These are phyloP conservation scores for Austropuccinia psidii DNA, from an alignment of 1,284 basidiomycete species.

Conservation along the genomic window DNA sequence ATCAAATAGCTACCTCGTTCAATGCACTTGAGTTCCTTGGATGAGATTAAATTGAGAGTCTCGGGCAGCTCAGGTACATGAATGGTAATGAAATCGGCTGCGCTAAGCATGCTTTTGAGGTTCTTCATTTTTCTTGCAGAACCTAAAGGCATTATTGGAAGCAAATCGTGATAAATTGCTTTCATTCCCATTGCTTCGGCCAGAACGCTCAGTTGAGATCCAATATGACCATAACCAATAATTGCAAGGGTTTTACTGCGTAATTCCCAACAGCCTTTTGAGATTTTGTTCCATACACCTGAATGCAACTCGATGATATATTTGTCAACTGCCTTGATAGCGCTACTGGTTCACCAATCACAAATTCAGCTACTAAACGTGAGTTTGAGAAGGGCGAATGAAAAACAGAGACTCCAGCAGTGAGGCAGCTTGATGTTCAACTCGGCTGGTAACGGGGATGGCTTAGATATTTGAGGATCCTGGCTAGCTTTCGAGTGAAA, in stretches of 20 bases:
- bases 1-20: slow-evolving; percentile 91
- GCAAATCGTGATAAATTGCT: slow-evolving; percentile 89
- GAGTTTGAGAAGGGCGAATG: slow-evolving; percentile 99
- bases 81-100: slow-evolving; percentile 88
- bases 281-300: slow-evolving; percentile 98
- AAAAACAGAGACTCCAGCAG: slow-evolving; percentile 95
- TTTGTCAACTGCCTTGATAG: slow-evolving; percentile 92
- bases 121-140: slow-evolving; percentile 80
- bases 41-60: slow-evolving; percentile 87
- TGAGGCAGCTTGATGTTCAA: too few relatives aligned
- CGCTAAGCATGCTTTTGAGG: slow-evolving; percentile 66
- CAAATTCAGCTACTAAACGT: slow-evolving; percentile 95
- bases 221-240: slow-evolving; percentile 97
- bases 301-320: slow-evolving; percentile 77
- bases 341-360: slow-evolving; percentile 86
- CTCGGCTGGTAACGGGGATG: too few relatives aligned
- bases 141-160: slow-evolving; percentile 97
- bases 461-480: too few relatives aligned
- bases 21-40: slow-evolving; percentile 73
- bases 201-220: slow-evolving; percentile 91
- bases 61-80: slow-evolving; percentile 96
- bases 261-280: slow-evolving; percentile 95
- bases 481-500: too few relatives aligned
- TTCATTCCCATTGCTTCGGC: slow-evolving; percentile 94
- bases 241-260: slow-evolving; percentile 97